Evolutionary conservation across 805 yeast genomes (phyloP).

Genomic region (Ogataea nakhonphanomensis): DNA sequence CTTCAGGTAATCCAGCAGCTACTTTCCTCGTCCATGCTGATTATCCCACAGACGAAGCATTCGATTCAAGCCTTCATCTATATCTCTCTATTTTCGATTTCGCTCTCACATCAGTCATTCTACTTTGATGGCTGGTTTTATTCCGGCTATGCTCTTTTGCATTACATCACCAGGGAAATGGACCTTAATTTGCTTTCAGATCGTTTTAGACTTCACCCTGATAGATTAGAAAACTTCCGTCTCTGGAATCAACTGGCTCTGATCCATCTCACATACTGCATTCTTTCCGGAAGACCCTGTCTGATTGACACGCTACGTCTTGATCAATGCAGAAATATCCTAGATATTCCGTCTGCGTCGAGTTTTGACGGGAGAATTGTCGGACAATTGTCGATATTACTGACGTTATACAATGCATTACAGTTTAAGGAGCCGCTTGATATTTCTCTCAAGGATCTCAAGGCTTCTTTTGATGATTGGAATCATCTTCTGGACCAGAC

Average conservation of each 20-base stretch:
- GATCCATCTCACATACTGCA: conserved; percentile 59
- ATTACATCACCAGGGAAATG: conserved; percentile 53
- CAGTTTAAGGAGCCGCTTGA: conserved; percentile 36
- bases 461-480: conserved; percentile 25
- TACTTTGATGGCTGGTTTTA: conserved; percentile 68
- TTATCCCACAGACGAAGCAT: conserved; percentile 42
- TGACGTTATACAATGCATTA: conserved; percentile 57
- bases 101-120: conserved; percentile 49
- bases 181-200: conserved; percentile 26
- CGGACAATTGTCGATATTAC: conserved; percentile 59
- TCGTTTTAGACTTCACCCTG: conserved; percentile 26
- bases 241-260: conserved; percentile 69
- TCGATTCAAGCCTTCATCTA: conserved; percentile 63
- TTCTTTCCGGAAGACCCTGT: conserved; percentile 66
- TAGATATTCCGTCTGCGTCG: conserved; percentile 57
- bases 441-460: conserved; percentile 22
- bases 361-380: conserved; percentile 76
- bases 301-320: conserved; percentile 57
- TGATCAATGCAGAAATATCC: conserved; percentile 54
- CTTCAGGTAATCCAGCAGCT: conserved; percentile 46
- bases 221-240: conserved; percentile 45
- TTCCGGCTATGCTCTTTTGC: conserved; percentile 60
- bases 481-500: conserved; percentile 23
- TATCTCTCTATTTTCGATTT: conserved; percentile 55
- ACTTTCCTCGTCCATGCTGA: conserved; percentile 40